Conservation (phyloP, 1,284 basidiomycete genomes). For the Leccinum subspadiceum region DNA sequence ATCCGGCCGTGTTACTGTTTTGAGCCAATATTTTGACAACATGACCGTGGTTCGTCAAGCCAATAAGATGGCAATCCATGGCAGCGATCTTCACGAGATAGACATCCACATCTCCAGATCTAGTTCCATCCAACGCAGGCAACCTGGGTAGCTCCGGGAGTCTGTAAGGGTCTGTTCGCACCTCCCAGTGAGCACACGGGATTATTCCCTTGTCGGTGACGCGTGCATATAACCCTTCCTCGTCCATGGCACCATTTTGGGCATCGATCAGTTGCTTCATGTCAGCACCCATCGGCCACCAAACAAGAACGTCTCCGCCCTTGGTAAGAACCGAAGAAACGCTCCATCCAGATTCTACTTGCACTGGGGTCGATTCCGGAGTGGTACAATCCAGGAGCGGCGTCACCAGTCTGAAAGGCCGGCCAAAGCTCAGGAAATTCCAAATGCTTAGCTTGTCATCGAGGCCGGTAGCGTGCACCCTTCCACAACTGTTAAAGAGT, state of each 20-base stretch:
- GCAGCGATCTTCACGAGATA: conserved; percentile 78
- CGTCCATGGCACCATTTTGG: conserved; percentile 48
- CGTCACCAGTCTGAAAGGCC: conserved; percentile 63
- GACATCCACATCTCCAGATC: conserved; percentile 37
- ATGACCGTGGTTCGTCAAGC: conserved; percentile 76
- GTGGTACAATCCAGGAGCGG: conserved; percentile 44
- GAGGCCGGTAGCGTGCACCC: conserved; percentile 67
- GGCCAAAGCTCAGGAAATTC: conserved; percentile 72
- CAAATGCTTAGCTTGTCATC: conserved; percentile 60
- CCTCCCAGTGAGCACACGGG: conserved; percentile 59
- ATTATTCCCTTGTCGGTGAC: conserved; percentile 43
- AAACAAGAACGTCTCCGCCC: conserved; percentile 69
- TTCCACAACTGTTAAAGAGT: conserved; percentile 56
- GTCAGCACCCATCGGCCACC: conserved; percentile 63
- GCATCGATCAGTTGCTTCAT: conserved; percentile 39
- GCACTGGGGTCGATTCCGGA: conserved; percentile 52
- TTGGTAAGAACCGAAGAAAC: conserved; percentile 71
- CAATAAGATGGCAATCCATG: conserved; percentile 65
- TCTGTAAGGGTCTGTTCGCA: conserved; percentile 49
- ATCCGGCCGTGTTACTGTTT: conserved; percentile 35
- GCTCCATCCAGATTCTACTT: conserved; percentile 81
- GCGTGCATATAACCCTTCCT: conserved; percentile 38
- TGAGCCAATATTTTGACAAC: conserved; percentile 56
- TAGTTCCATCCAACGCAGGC: conserved; percentile 38
- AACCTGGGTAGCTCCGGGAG: conserved; percentile 55